phyloP scores from a whole-genome alignment of 2,329 filamentous ascomycete genomes.

The Pseudogymnoascus sp. region DNA sequence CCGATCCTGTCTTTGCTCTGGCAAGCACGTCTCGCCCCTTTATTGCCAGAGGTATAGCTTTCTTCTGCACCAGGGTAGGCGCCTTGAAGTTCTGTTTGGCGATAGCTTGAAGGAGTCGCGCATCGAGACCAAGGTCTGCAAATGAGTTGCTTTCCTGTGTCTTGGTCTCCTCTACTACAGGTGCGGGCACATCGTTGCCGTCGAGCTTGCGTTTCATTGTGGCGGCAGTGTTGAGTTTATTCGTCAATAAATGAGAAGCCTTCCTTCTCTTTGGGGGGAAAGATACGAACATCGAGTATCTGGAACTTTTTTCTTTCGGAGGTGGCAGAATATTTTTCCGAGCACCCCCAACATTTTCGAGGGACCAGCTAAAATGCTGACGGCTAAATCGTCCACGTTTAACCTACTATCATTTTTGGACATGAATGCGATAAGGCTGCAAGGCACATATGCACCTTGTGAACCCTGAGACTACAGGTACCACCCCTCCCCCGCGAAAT shows the following conservation, averaged over 20 bases:
- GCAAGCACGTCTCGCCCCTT: conserved; percentile 85
- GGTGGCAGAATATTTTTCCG: not conserved
- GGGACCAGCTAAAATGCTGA: not conserved
- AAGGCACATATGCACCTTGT: not conserved
- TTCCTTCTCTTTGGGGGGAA: conserved; percentile 12
- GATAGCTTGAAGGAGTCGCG: conserved; percentile 77
- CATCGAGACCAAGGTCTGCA: conserved; percentile 68
- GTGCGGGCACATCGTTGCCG: conserved; percentile 42
- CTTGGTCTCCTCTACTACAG: conserved; percentile 26
- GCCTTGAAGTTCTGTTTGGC: conserved; percentile 74
- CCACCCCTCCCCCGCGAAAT: not conserved
- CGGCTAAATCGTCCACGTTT: not conserved
- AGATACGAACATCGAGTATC: conserved; percentile 9
- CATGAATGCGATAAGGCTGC: not conserved
- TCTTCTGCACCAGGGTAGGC: conserved; percentile 81
- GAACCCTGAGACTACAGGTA: not conserved
- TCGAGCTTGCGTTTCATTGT: conserved; percentile 56
- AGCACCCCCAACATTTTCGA: not conserved
- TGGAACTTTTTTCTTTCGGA: conserved; percentile 9
- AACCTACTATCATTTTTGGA: not conserved
- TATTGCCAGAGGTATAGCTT: conserved; percentile 79
- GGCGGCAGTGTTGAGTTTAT: conserved; percentile 11
- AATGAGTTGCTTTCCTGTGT: conserved; percentile 45
- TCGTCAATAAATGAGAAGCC: conserved; percentile 11
- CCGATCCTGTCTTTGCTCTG: conserved; percentile 88